These are phyloP conservation scores for Ganoderma sinense DNA, from an alignment of 1,284 basidiomycete genomes.

Conservation along the genomic window DNA sequence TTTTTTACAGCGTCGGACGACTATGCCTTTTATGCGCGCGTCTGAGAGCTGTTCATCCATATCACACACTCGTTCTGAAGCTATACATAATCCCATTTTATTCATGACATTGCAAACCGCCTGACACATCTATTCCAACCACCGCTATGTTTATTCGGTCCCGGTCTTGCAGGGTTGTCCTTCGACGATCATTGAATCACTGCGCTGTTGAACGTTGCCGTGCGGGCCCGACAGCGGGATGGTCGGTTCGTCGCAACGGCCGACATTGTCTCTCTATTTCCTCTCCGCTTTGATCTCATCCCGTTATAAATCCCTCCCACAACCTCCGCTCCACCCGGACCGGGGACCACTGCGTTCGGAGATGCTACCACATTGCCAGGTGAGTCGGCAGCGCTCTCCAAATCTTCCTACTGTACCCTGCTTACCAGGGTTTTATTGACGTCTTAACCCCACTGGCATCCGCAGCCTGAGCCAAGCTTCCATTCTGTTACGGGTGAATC, in stretches of 20 bases:
- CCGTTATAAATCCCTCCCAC: not conserved
- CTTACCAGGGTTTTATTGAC: not conserved
- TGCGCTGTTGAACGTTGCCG: not conserved
- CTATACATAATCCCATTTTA: not conserved
- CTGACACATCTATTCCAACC: not conserved
- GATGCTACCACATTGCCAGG: not conserved
- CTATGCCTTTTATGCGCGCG: not conserved
- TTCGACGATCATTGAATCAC: not conserved
- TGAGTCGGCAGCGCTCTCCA: not conserved
- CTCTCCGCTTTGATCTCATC: not conserved
- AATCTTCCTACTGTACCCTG: not conserved
- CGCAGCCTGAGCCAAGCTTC: not conserved
- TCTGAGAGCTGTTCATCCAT: not conserved
- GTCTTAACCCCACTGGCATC: not conserved
- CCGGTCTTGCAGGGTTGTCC: not conserved
- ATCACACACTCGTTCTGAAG: not conserved
- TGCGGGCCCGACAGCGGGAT: not conserved
- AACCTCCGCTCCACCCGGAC: not conserved
- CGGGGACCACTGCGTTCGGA: not conserved
- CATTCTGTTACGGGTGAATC: not conserved
- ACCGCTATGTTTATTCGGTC: not conserved
- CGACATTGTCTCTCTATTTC: not conserved
- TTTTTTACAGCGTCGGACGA: not conserved
- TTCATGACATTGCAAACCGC: not conserved
- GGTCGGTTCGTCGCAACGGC: not conserved